Base-by-base conservation (phyloP, 2,329 filamentous ascomycete genomes). In the Emergomyces orientalis region DNA sequence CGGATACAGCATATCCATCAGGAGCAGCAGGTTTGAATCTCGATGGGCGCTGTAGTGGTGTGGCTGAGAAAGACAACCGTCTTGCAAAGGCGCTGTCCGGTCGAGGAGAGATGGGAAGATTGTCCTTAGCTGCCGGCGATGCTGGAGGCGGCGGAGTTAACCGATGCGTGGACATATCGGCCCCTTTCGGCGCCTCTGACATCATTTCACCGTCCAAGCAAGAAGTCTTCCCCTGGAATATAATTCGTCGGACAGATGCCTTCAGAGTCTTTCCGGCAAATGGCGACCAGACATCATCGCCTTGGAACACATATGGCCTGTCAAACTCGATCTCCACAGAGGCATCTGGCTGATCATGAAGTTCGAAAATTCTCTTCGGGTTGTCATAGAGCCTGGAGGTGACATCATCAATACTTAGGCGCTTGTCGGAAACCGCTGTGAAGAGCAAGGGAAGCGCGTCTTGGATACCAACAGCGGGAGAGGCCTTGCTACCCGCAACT, bases 361-460 rank as follows among this genome's bases (percentile, higher is more conserved):
- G 82, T 78, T 92, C 88, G 68, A 92, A 92, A 69, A 92, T 91
- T 72, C 84, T 83, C 78, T 88, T 89, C 2, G 89, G 89, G 72
- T 91, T 91, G 71, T 90, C 86, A 72, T 91, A 88, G 56, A 92
- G 81, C 51, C 87, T 85, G 62, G 77, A 72, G 71, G 84, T 87
- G 72, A 92, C 82, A 71, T 92, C 88, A 39, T 91, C 88, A 43
- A 91, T 76, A 3, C 86, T 89, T 69, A 92, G 75, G 70, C 82
- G 86, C 65, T 88, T 88, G 71, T 91, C 88, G 4, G 86, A 80
- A 59, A 91, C 88, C 60, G 89, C 89, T 19, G 88, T 90, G 69
- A 92, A 81, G 62, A 92, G 82, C 37, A 92, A 80, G 49, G 89
- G 89, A 62, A 92, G 79, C 47, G 88, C 83, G 72, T 92, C 89